A percentile compares a stretch with the other conserved stretches of the same genome.
phyloP scores from a whole-genome alignment of 2,329 filamentous ascomycete genomes.

The Tricladium varicosporioides region DNA sequence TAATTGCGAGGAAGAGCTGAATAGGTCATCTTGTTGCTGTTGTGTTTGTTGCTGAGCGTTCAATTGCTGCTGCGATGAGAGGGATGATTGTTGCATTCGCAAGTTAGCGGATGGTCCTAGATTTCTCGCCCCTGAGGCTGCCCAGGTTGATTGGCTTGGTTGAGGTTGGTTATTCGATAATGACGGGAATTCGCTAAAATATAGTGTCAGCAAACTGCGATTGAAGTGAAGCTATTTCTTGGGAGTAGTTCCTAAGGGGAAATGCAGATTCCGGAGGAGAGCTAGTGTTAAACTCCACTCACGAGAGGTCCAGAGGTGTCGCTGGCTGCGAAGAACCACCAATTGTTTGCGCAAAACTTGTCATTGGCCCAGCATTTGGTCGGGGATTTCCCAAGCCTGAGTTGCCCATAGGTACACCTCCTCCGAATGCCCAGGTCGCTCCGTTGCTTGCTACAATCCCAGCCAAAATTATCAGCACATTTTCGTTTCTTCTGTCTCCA shows the following conservation, averaged over 20 bases:
- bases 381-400: constrained; percentile 51
- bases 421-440: constrained; percentile 60
- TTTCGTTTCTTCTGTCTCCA: background rate
- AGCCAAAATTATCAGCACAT: constrained; percentile 24
- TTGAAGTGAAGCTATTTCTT: background rate
- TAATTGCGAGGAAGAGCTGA: constrained; percentile 33
- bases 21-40: constrained; percentile 36
- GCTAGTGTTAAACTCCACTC: constrained; percentile 39
- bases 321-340: constrained; percentile 57
- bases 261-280: no score
- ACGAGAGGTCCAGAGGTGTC: constrained; percentile 63
- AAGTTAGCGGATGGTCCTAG: constrained; percentile 30
- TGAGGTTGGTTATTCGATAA: constrained; percentile 57
- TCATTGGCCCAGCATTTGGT: constrained; percentile 55
- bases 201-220: constrained; percentile 15
- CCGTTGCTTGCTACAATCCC: constrained; percentile 35
- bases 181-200: constrained; percentile 61
- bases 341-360: constrained; percentile 66
- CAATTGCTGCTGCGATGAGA: constrained; percentile 29
- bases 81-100: constrained; percentile 29
- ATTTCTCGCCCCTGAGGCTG: constrained; percentile 29
- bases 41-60: constrained; percentile 32
- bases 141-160: constrained; percentile 35
- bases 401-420: constrained; percentile 58
- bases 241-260: no score